phyloP scores from a whole-genome alignment of 768 basidiomycete species.

The Tylopilus rubrobrunneus region DNA sequence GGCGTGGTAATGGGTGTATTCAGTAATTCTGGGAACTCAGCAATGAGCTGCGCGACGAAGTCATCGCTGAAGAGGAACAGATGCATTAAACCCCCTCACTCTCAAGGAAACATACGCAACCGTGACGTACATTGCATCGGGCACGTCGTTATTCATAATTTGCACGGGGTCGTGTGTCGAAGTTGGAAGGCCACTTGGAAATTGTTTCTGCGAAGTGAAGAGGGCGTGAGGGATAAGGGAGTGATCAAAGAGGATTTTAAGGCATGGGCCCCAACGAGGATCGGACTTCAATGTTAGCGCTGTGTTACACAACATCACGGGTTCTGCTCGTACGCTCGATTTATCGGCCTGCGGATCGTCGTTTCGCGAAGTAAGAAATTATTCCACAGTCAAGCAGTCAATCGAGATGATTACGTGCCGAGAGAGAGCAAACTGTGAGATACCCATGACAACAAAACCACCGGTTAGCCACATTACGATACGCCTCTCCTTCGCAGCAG shows the following conservation, averaged over 20 bases:
- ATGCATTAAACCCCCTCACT: not conserved
- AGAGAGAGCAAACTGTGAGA: not conserved
- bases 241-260: constrained; percentile 4
- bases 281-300: not conserved
- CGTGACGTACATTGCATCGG: constrained; percentile 12
- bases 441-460: not conserved
- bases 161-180: not conserved
- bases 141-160: constrained; percentile 2
- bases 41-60: constrained; percentile 12
- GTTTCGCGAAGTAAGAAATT: not conserved
- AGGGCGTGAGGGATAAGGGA: not conserved
- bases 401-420: not conserved
- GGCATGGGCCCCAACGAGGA: not conserved
- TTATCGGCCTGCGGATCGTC: not conserved
- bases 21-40: not conserved
- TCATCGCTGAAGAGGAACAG: constrained; percentile 4
- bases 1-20: not conserved
- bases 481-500: not conserved
- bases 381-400: not conserved
- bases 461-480: not conserved
- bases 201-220: not conserved
- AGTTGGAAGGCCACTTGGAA: not conserved
- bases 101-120: not conserved
- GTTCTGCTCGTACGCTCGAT: not conserved
- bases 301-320: not conserved